These are phyloP conservation scores for Madurella mycetomatis DNA, from an alignment of 2,329 filamentous ascomycete genomes.

Conservation along the genomic window DNA sequence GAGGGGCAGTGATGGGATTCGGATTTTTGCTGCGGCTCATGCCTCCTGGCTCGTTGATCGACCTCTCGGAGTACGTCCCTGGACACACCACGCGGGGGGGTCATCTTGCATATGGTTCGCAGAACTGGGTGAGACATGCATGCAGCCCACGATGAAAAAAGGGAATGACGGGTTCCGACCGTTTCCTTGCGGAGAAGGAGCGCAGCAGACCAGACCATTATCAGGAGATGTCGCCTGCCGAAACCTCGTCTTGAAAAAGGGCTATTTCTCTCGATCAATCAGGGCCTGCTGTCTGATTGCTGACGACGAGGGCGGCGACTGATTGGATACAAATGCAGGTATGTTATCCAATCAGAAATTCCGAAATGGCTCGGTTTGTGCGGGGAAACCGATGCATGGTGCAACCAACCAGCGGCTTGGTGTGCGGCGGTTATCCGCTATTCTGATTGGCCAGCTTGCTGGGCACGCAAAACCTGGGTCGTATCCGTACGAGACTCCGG, in stretches of 20 bases:
- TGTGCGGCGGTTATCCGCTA: background rate
- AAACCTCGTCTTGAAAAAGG: background rate
- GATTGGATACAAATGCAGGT: slow-evolving; percentile 21
- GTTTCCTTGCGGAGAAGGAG: too few species aligned
- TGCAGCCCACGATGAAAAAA: background rate
- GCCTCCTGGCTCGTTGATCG: background rate
- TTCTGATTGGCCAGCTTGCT: background rate
- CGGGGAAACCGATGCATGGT: background rate
- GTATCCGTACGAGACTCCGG: too few species aligned
- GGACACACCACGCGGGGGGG: slow-evolving; percentile 9
- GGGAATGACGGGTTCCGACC: too few species aligned
- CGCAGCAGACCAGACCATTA: too few species aligned
- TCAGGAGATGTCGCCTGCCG: too few species aligned
- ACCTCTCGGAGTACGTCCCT: background rate
- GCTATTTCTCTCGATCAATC: background rate
- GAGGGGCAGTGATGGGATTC: background rate
- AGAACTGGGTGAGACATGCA: slow-evolving; percentile 23
- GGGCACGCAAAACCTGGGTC: too few species aligned
- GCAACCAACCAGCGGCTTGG: too few species aligned
- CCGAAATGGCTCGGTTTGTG: background rate
- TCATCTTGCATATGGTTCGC: slow-evolving; percentile 22
- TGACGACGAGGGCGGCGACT: background rate
- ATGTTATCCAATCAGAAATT: slow-evolving; percentile 25
- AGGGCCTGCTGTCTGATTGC: background rate
- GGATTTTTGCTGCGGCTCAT: background rate